Evolutionary conservation across 345 rosid species (phyloP).

Genomic region (Heritiera littoralis): DNA sequence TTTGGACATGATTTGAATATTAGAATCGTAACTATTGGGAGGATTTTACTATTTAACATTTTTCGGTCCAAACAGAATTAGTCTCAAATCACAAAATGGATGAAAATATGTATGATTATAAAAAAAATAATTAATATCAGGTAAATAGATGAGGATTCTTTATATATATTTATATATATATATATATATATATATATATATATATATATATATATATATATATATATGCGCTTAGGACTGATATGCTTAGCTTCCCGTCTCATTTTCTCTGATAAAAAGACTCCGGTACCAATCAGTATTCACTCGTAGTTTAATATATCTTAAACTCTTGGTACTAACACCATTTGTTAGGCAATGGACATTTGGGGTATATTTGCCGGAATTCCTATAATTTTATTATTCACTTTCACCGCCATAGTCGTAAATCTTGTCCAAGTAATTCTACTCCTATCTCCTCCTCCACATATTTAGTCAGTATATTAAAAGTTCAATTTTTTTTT

Average conservation of each 20-base stretch:
- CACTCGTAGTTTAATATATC: not conserved
- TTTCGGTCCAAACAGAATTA: too few relatives aligned
- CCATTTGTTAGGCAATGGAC: not conserved
- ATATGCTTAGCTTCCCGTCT: not conserved
- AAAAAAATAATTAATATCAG: too few relatives aligned
- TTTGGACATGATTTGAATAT: too few relatives aligned
- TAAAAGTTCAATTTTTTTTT: too few relatives aligned
- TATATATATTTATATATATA: not conserved
- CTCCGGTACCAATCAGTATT: not conserved
- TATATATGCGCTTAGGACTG: not conserved
- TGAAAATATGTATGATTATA: too few relatives aligned
- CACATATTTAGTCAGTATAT: too few relatives aligned
- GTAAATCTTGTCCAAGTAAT: constrained; percentile 10
- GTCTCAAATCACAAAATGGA: too few relatives aligned
- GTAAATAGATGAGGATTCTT: too few relatives aligned
- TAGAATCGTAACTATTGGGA: too few relatives aligned
- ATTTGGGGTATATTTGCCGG: not conserved
- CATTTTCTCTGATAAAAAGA: not conserved
- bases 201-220: not conserved
- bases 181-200: too few relatives aligned
- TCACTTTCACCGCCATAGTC: not conserved
- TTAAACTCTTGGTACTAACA: not conserved
- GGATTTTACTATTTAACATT: too few relatives aligned
- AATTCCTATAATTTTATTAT: not conserved
- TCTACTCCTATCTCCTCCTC: not conserved